phyloP scores from a whole-genome alignment of 176 grass and related monocot species.

The Paspalum vaginatum region DNA sequence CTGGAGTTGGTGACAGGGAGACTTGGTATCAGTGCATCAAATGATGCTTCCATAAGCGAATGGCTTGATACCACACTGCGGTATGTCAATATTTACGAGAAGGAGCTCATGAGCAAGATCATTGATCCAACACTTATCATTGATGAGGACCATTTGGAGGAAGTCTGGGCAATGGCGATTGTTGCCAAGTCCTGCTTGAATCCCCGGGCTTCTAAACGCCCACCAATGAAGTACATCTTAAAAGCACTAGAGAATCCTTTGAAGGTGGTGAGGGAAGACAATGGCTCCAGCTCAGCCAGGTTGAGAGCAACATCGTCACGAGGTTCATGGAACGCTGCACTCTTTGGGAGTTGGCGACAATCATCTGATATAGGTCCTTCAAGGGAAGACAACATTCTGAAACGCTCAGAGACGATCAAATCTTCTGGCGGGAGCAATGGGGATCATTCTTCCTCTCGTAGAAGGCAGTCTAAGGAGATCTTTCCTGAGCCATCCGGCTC shows the following conservation, averaged over 20 bases:
- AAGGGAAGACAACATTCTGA: slow-evolving; percentile 66
- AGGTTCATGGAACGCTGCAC: slow-evolving; percentile 94
- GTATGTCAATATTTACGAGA: slow-evolving; percentile 86
- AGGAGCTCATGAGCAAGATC: slow-evolving; percentile 89
- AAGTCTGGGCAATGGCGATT: slow-evolving; percentile 97
- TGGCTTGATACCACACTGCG: slow-evolving; percentile 75
- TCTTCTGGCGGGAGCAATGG: slow-evolving; percentile 91
- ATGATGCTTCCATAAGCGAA: slow-evolving; percentile 56
- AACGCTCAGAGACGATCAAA: slow-evolving; percentile 70
- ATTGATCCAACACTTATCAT: slow-evolving; percentile 89
- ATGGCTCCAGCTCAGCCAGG: slow-evolving; percentile 66
- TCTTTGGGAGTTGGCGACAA: slow-evolving; percentile 89
- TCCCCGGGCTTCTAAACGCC: slow-evolving; percentile 75
- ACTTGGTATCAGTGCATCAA: slow-evolving; percentile 71
- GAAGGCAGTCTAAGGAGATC: slow-evolving; percentile 79
- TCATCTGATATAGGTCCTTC: slow-evolving; percentile 72
- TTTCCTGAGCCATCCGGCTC: slow-evolving; percentile 77
- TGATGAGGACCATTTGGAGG: slow-evolving; percentile 98
- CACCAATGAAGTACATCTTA: slow-evolving; percentile 78
- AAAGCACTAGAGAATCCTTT: slow-evolving; percentile 92
- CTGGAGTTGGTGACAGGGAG: slow-evolving; percentile 92
- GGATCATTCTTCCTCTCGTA: slow-evolving; percentile 79
- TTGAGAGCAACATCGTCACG: slow-evolving; percentile 87
- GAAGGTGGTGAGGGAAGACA: slow-evolving; percentile 94
- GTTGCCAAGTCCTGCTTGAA: slow-evolving; percentile 98